Base-by-base conservation (phyloP, 805 yeast genomes). In the Candida xyloterini region DNA sequence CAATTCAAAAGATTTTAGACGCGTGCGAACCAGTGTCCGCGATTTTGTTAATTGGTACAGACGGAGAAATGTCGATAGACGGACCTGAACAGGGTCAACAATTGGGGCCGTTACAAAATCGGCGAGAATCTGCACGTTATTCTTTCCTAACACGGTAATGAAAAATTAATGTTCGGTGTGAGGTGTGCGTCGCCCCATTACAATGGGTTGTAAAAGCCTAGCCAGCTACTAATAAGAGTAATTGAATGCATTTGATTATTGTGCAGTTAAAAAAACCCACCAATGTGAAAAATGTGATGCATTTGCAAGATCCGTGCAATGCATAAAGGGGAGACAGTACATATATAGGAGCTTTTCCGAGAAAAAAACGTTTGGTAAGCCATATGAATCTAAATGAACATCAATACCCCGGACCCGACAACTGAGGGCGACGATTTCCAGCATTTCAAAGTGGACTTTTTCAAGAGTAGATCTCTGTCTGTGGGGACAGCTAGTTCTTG, bases 1-100 rank as follows among this genome's bases (percentile, higher is more conserved):
- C 35, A 73, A 70, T 26, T 77, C 81, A 16, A 81, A 77, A 52
- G 90, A 88, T 60, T 79, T 71, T 59, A 75, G 91, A 58, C 75
- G 86, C 48, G 78, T 87, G 18, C 75, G 95, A 52, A 68, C 78
- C 3, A 73, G 84, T 31, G 66, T 90, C 38, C 76, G 79, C 53
- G 91, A 84, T 56, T 91, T 90, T 57, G 78, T 86, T 27, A 78
- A 73, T 39, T 85, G 96, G 93, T 89, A 87, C 62, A 66, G 81
- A 23, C 70, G 95, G 51, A 83, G 87, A 58, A 84, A 86, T 52
- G 74, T 86, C 20, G 55, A 58, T 29, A 51, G 67, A 40, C 36
- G 46, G 26, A 40, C 37, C 33, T 27, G 20, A 16, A 23, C 30
- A n/a, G 15, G 10, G 32, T 15, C 24, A 23, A 23, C 25, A 23